Percentiles rank a stretch among this genome's conserved stretches.
Evolutionary conservation across 2,329 filamentous ascomycete genomes (phyloP).

Genomic region (Fusarium papillatum): DNA sequence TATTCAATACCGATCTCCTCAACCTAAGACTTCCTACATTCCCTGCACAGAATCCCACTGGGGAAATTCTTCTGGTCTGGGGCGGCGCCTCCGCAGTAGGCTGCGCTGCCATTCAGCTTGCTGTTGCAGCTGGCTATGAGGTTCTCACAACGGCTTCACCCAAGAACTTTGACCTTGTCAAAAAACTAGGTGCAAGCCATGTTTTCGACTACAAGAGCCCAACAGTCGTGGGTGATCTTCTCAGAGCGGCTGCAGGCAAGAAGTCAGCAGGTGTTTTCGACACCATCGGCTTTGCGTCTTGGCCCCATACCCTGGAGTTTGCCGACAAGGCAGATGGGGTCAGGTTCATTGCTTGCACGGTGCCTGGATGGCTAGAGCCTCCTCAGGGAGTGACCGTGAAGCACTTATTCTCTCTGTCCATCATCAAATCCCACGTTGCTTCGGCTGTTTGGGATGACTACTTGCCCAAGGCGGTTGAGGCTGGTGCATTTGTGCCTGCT

Average conservation of each 20-base stretch:
- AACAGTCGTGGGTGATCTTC: conserved; percentile 31
- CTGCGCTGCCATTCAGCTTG: conserved; percentile 60
- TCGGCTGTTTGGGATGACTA: conserved; percentile 31
- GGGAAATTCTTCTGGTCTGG: conserved; percentile 50
- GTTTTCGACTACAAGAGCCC: conserved; percentile 59
- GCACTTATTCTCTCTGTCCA: conserved; percentile 17
- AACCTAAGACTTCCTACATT: conserved; percentile 19
- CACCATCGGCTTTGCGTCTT: conserved; percentile 19
- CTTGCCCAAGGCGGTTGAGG: conserved; percentile 20
- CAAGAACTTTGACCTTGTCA: conserved; percentile 58
- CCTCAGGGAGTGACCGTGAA: conserved; percentile 5
- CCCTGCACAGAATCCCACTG: not conserved
- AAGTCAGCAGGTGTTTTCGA: conserved; percentile 20
- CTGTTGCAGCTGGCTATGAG: conserved; percentile 57
- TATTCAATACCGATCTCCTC: conserved; percentile 35
- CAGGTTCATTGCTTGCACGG: conserved; percentile 25
- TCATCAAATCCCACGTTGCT: conserved; percentile 22
- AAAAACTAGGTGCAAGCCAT: conserved; percentile 56
- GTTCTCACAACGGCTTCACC: conserved; percentile 58
- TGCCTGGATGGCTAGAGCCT: not conserved
- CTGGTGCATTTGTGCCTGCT: conserved; percentile 20
- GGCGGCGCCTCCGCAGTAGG: conserved; percentile 64
- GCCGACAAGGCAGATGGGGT: conserved; percentile 17
- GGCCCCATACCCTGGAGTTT: conserved; percentile 6
- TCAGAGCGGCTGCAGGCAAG: conserved; percentile 10